Percentiles rank a stretch among this genome's conserved stretches.
Evolutionary conservation across 306 rosid species (phyloP).

Genomic region (Cucumis sativus): DNA sequence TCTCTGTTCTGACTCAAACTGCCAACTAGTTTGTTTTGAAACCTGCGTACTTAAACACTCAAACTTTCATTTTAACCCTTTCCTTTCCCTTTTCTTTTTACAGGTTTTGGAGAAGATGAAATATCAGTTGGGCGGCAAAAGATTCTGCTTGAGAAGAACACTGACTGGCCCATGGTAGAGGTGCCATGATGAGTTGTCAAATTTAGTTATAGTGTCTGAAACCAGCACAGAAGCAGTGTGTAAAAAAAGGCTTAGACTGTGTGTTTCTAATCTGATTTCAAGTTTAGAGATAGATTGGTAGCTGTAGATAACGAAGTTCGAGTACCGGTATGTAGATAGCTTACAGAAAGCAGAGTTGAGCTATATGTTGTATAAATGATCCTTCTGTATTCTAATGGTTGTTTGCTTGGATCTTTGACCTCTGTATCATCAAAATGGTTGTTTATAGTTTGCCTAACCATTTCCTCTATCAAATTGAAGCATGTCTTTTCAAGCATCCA

Average conservation of each 20-base stretch:
- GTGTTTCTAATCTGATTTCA: conserved; percentile 3
- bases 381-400: conserved; percentile 16
- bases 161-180: conserved; percentile 85
- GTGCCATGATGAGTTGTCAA: neutral
- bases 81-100: conserved; percentile 12
- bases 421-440: neutral
- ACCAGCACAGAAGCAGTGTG: neutral
- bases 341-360: neutral
- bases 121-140: conserved; percentile 27
- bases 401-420: neutral
- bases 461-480: neutral
- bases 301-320: neutral
- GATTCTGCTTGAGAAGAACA: conserved; percentile 70
- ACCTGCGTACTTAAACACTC: neutral
- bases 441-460: neutral
- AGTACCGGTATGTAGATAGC: neutral
- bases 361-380: conserved; percentile 22
- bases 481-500: neutral
- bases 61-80: neutral
- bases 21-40: neutral
- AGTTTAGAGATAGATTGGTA: neutral
- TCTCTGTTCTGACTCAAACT: neutral
- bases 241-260: neutral
- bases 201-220: neutral
- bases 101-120: conserved; percentile 39